Percentiles rank a stretch among this genome's conserved stretches.
These are phyloP conservation scores for Fremontodendron californicum DNA, from an alignment of 345 rosid species.

Conservation along the genomic window DNA sequence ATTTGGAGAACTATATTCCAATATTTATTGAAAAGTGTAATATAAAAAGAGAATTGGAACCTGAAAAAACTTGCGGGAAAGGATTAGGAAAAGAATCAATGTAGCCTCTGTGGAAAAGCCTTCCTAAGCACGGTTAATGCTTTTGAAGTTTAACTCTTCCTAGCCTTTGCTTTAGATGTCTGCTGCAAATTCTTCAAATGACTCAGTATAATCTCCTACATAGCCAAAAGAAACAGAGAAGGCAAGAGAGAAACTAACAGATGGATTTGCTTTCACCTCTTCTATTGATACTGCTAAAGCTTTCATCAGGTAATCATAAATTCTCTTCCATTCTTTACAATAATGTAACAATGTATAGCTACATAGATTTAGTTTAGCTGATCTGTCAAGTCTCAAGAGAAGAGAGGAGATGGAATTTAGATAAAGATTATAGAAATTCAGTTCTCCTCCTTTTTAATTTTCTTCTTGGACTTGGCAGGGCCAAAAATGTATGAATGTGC, in stretches of 20 bases:
- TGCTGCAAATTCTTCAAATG: neutral
- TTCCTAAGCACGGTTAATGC: neutral
- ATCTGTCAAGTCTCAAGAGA: too few relatives aligned
- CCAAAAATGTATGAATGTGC: slow-evolving; percentile 34
- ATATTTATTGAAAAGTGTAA: too few relatives aligned
- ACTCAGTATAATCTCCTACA: neutral
- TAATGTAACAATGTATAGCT: neutral
- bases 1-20: too few relatives aligned
- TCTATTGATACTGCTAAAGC: slow-evolving; percentile 23
- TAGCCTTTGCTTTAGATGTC: slow-evolving; percentile 27
- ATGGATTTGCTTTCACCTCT: slow-evolving; percentile 23
- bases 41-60: slow-evolving; percentile 35
- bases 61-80: slow-evolving; percentile 37
- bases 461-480: slow-evolving; percentile 30
- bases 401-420: too few relatives aligned
- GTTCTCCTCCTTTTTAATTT: neutral
- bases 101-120: slow-evolving; percentile 19
- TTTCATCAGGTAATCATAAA: slow-evolving; percentile 41
- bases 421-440: too few relatives aligned
- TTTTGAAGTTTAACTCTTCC: neutral
- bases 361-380: neutral
- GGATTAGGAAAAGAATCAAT: slow-evolving; percentile 49
- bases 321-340: neutral
- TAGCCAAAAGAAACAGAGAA: too few relatives aligned
- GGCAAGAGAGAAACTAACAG: neutral